Percentiles rank a stretch among this genome's conserved stretches.
These are phyloP conservation scores for Dalbergia cochinchinensis DNA, from an alignment of 306 rosid genomes.

Conservation along the genomic window DNA sequence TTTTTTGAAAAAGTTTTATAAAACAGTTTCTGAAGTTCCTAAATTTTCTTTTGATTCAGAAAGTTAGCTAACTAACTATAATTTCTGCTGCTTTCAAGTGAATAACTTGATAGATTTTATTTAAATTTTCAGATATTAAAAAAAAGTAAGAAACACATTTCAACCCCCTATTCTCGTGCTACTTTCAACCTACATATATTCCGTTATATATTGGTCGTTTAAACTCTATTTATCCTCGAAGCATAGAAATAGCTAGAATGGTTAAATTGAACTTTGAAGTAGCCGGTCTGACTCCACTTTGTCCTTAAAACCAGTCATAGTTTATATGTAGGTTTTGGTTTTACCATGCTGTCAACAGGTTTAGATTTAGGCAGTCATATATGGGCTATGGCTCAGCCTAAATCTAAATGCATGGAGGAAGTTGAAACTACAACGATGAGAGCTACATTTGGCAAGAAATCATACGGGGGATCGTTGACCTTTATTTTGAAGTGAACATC, in stretches of 20 bases:
- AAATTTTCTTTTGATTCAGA: too few relatives aligned
- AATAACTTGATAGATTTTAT: too few relatives aligned
- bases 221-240: background rate
- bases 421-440: constrained; percentile 45
- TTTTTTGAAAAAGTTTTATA: too few relatives aligned
- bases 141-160: too few relatives aligned
- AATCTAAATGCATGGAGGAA: constrained; percentile 22
- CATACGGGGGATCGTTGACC: constrained; percentile 33
- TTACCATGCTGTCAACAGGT: constrained; percentile 25
- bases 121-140: too few relatives aligned
- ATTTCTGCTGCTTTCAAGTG: too few relatives aligned
- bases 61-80: too few relatives aligned
- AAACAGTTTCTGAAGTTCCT: too few relatives aligned
- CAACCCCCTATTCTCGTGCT: too few relatives aligned
- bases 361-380: constrained; percentile 44
- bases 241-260: constrained; percentile 9
- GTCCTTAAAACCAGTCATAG: constrained; percentile 29
- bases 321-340: constrained; percentile 35
- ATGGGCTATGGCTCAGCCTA: constrained; percentile 29
- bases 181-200: too few relatives aligned
- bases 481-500: constrained; percentile 38
- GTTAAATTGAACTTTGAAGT: constrained; percentile 31
- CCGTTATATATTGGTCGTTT: background rate
- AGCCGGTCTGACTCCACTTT: constrained; percentile 28
- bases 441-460: constrained; percentile 19